Base-by-base conservation (phyloP, 2,329 filamentous ascomycete genomes). In the Fusarium piperis region DNA sequence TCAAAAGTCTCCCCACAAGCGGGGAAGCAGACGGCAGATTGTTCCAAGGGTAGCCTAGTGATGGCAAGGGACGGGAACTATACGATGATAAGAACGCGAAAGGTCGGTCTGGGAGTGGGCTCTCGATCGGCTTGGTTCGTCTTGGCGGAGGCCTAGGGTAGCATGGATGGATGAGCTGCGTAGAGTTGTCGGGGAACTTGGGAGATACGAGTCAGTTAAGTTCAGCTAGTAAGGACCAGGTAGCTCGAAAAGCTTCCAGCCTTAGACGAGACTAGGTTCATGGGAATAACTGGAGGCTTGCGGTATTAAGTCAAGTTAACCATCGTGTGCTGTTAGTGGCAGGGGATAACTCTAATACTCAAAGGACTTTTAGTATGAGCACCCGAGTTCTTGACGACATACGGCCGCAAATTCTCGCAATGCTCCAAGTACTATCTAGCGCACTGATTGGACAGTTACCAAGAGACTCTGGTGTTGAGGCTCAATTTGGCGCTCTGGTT, bases 31-130 rank as follows among this genome's bases (percentile, higher is more conserved):
- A 46, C 16, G 23, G 16, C n/a, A 30, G 62, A 35, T 2, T 48
- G 53, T 18, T 12, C 56, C 28, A 44, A 58, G 48, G 26, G 44
- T 15, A 70, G 69, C 32, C 63, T 57, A 38, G 67, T 26, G 10
- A 30, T 48, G 44, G 26, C 12, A 7, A 28, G 44, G 44, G 28
- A 48, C 26, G 44, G 44, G 23, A 48, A 48, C 26, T 48, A 48
- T 48, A 28, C 16, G 23, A 48, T 48, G 44, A 48, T 48, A 48
- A 48, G 44, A n/a, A 2, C 16, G 3, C 11, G 10, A 48, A 28
- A 48, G 23, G 44, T 30, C 26, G 44, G 44, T 48, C 44, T 18
- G 44, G 16, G 44, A 30, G 44, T 48, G 44, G 39, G 44, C 11
- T 48, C 26, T 10, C n/a, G n/a, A n/a, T n/a, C n/a, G n/a, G n/a